Percentiles rank a stretch among this genome's conserved stretches.
phyloP scores from a whole-genome alignment of 169 alveolate species.

The Cystoisospora suis region DNA sequence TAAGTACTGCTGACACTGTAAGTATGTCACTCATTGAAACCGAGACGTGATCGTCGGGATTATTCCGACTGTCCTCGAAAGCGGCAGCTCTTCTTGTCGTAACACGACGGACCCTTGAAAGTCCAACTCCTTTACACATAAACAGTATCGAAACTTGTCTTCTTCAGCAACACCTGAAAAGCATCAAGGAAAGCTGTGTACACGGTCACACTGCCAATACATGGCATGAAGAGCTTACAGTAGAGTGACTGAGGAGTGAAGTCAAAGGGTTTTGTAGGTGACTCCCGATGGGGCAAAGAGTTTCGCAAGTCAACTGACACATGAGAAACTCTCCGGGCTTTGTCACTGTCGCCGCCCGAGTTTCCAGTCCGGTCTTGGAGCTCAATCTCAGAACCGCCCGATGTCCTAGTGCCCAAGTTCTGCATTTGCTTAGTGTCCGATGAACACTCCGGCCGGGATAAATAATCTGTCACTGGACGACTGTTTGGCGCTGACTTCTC shows the following conservation, averaged over 20 bases:
- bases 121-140: no score
- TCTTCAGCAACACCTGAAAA: background rate
- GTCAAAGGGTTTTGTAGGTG: background rate
- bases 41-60: no score
- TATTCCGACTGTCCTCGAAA: background rate
- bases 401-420: background rate
- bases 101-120: no score
- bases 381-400: background rate
- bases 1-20: no score
- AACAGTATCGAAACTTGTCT: background rate
- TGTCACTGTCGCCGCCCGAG: background rate
- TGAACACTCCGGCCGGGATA: no score
- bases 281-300: background rate
- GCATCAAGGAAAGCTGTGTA: no score
- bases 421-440: background rate
- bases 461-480: no score
- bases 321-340: background rate
- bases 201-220: no score
- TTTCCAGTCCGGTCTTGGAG: background rate
- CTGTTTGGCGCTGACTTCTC: no score
- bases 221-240: no score
- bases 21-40: no score
- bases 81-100: background rate
- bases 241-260: background rate
- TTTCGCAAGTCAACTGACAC: background rate